Evolutionary conservation across 306 rosid species (phyloP).

Genomic region (Vigna radiata): DNA sequence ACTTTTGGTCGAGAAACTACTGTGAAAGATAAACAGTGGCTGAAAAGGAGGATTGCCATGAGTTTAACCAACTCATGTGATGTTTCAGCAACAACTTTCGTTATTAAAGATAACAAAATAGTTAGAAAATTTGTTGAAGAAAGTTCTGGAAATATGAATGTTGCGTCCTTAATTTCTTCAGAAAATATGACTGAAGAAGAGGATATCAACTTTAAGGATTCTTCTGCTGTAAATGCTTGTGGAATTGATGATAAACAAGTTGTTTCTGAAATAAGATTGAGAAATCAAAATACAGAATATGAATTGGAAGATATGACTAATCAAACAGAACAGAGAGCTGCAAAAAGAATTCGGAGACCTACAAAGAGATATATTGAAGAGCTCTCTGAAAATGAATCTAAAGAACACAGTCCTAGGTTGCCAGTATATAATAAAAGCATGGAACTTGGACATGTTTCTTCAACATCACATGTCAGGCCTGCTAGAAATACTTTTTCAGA

Average conservation of each 20-base stretch:
- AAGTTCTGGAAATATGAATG: conserved; percentile 52
- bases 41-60: conserved; percentile 94
- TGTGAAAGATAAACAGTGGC: conserved; percentile 93
- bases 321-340: conserved; percentile 63
- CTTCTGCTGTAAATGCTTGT: conserved; percentile 50
- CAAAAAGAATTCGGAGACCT: conserved; percentile 90
- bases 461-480: conserved; percentile 53
- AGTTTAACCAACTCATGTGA: conserved; percentile 89
- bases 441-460: conserved; percentile 55
- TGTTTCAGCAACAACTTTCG: conserved; percentile 76
- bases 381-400: conserved; percentile 80
- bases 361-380: conserved; percentile 98
- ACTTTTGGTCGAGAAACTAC: conserved; percentile 95
- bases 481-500: conserved; percentile 60
- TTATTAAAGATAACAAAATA: conserved; percentile 65
- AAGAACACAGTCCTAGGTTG: conserved; percentile 62
- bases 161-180: conserved; percentile 38
- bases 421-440: conserved; percentile 50
- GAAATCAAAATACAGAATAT: conserved; percentile 54
- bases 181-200: conserved; percentile 48
- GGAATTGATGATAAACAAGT: conserved; percentile 57
- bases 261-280: conserved; percentile 54
- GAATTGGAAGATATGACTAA: conserved; percentile 61
- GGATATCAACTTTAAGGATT: conserved; percentile 50
- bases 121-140: conserved; percentile 58